phyloP scores from a whole-genome alignment of 202 grass and related monocot genomes.

The Panicum virgatum region DNA sequence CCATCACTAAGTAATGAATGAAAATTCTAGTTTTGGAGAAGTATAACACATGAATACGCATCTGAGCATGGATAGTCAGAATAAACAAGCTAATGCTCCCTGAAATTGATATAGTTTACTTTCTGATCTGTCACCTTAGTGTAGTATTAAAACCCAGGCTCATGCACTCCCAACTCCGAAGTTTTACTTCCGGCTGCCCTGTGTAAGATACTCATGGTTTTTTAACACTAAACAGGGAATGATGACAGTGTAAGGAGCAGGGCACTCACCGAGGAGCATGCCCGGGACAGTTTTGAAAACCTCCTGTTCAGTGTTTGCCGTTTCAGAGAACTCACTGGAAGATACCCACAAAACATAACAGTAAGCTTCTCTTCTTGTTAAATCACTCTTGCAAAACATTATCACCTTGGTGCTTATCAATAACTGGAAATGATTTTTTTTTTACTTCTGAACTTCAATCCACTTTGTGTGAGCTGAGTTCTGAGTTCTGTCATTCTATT shows the following conservation, averaged over 20 bases:
- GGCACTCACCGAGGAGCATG: slow-evolving; percentile 92
- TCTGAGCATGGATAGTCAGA: not conserved
- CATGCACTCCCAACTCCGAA: not conserved
- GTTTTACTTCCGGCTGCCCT: not conserved
- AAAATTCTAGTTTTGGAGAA: not conserved
- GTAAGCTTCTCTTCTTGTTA: slow-evolving; percentile 45
- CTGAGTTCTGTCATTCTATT: not conserved
- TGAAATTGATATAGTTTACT: not conserved
- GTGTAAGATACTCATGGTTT: slow-evolving; percentile 1
- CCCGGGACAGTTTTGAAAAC: slow-evolving; percentile 97
- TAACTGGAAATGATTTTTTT: not conserved
- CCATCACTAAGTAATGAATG: not conserved
- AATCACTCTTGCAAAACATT: slow-evolving; percentile 4
- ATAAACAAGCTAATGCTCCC: not conserved
- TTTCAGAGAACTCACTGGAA: slow-evolving; percentile 92
- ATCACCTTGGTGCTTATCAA: not conserved
- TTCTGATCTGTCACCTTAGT: not conserved
- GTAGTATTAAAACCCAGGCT: not conserved
- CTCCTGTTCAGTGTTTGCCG: slow-evolving; percentile 92
- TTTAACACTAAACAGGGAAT: slow-evolving; percentile 51
- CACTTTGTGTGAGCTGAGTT: not conserved
- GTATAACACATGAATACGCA: not conserved
- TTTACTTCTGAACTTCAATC: not conserved
- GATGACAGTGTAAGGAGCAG: slow-evolving; percentile 71
- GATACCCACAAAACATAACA: slow-evolving; percentile 87